These are phyloP conservation scores for Talaromyces sp. DNA, from an alignment of 2,329 filamentous ascomycete species.

Conservation along the genomic window DNA sequence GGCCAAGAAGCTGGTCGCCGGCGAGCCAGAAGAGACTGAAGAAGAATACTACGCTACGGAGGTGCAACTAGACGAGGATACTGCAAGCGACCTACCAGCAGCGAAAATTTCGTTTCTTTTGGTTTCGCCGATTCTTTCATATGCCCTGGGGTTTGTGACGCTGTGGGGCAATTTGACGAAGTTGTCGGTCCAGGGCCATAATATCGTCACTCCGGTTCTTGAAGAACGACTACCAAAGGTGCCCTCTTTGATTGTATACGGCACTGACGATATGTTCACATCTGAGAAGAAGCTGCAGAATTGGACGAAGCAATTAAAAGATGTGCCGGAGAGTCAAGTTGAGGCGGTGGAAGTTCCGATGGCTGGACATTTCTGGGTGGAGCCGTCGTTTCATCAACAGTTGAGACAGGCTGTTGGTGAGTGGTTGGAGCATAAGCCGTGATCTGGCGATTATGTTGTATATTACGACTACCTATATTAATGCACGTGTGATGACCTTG, in stretches of 20 bases:
- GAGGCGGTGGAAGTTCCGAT: conserved; percentile 48
- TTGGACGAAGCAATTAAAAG: conserved; percentile 61
- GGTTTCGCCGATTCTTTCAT: conserved; percentile 61
- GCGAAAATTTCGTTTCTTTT: conserved; percentile 51
- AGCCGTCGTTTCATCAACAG: conserved; percentile 48
- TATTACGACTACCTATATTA: background rate
- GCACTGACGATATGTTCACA: conserved; percentile 71
- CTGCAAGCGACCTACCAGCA: background rate
- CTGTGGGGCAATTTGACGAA: conserved; percentile 52
- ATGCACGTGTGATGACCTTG: background rate
- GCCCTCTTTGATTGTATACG: conserved; percentile 68
- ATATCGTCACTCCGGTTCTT: conserved; percentile 42
- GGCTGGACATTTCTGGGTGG: conserved; percentile 64
- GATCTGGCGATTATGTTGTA: background rate
- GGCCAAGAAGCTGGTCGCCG: conserved; percentile 64
- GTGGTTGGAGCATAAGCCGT: conserved; percentile 34
- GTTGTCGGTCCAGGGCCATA: conserved; percentile 29
- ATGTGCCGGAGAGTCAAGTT: conserved; percentile 47
- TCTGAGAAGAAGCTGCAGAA: conserved; percentile 60
- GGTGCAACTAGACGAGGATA: conserved; percentile 19
- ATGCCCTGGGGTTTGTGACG: conserved; percentile 60
- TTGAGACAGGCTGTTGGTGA: conserved; percentile 39
- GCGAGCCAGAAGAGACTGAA: conserved; percentile 31
- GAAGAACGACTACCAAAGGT: conserved; percentile 55
- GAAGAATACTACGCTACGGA: conserved; percentile 7